A percentile compares a stretch with the other conserved stretches of the same genome.
Conservation (phyloP, 345 rosid genomes). For the Melaleuca alternifolia region DNA sequence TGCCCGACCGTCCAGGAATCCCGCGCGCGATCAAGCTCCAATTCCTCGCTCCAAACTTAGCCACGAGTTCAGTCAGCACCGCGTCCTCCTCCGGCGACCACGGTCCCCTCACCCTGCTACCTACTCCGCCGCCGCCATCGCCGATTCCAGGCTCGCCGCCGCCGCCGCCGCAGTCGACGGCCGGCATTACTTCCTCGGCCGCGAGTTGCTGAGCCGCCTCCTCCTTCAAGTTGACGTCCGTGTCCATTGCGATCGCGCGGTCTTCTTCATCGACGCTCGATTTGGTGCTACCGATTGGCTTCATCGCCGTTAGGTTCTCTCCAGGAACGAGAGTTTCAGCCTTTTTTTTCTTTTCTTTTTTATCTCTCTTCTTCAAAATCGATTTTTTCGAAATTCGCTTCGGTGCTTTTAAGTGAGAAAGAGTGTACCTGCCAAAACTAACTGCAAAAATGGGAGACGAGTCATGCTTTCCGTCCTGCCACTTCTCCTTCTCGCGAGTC, state of each 20-base stretch:
- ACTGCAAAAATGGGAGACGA: background rate
- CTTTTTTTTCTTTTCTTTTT: background rate
- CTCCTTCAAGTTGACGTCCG: background rate
- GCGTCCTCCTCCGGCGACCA: slow-evolving; percentile 55
- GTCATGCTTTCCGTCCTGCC: background rate
- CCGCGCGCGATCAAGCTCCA: slow-evolving; percentile 65
- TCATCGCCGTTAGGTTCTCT: background rate
- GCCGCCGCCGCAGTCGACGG: slow-evolving; percentile 1
- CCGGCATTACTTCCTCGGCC: background rate
- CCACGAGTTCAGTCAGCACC: slow-evolving; percentile 26
- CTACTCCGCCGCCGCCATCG: slow-evolving; percentile 1
- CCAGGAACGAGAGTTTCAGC: background rate
- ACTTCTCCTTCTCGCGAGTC: background rate
- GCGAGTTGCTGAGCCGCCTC: background rate
- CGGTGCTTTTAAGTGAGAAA: background rate
- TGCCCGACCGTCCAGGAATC: slow-evolving; percentile 66
- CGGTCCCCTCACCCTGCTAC: slow-evolving; percentile 30
- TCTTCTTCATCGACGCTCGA: background rate
- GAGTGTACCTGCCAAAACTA: background rate
- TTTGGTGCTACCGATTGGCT: background rate
- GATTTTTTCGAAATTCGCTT: background rate
- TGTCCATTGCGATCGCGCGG: background rate
- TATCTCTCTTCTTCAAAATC: background rate
- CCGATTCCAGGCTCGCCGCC: slow-evolving; percentile 13
- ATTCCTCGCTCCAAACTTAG: slow-evolving; percentile 44